Evolutionary conservation across 352 stramenopile genomes (phyloP).

Genomic region (Phytophthora pinifolia): DNA sequence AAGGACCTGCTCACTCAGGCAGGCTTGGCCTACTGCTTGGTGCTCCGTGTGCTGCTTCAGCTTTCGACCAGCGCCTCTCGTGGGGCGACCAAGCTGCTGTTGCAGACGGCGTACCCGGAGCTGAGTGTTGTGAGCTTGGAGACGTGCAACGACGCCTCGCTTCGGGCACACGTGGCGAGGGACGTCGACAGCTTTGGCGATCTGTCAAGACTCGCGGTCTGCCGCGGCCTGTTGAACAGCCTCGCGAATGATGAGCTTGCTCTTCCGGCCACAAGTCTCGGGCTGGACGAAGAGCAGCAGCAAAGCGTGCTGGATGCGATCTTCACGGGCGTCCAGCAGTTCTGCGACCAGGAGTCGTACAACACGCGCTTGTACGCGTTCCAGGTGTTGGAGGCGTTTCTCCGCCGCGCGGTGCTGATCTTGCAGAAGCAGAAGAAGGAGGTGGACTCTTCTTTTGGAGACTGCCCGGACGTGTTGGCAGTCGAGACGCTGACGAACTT

Average conservation of each 20-base stretch:
- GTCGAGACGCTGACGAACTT: conserved; percentile 46
- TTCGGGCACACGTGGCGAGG: conserved; percentile 37
- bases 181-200: conserved; percentile 47
- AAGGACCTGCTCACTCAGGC: conserved; percentile 82
- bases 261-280: conserved; percentile 6
- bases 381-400: conserved; percentile 77
- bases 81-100: conserved; percentile 30
- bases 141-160: conserved; percentile 1
- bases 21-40: conserved; percentile 63
- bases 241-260: conserved; percentile 55
- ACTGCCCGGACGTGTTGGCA: conserved; percentile 17
- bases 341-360: conserved; percentile 59
- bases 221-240: conserved; percentile 70
- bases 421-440: conserved; percentile 40
- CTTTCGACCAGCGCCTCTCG: conserved; percentile 9
- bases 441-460: background rate
- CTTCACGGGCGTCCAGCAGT: conserved; percentile 51
- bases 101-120: conserved; percentile 43
- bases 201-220: conserved; percentile 63
- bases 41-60: conserved; percentile 61
- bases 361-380: conserved; percentile 79
- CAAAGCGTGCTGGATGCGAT: conserved; percentile 53
- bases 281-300: conserved; percentile 12
- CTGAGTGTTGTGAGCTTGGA: conserved; percentile 21
- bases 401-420: conserved; percentile 59